Percentiles rank a stretch among this genome's conserved stretches.
phyloP scores from a whole-genome alignment of 2,329 filamentous ascomycete genomes.

The Pseudopyricularia javanii region DNA sequence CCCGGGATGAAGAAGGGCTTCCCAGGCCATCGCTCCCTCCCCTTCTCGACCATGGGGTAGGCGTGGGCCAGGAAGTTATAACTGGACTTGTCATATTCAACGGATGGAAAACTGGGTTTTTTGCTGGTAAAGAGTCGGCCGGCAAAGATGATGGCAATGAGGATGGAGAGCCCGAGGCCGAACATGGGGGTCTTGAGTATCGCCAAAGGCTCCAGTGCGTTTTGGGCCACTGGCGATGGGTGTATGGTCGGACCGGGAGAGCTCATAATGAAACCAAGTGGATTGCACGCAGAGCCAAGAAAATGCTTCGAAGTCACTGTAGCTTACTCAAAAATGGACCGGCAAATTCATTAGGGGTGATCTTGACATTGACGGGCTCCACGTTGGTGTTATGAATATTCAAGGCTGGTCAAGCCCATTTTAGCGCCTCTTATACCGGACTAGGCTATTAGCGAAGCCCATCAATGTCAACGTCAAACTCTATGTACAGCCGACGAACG shows the following conservation, averaged over 20 bases:
- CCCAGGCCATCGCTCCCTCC: not conserved
- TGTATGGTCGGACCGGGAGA: not conserved
- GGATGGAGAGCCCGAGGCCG: not conserved
- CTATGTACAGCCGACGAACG: too few relatives aligned
- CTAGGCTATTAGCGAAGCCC: too few relatives aligned
- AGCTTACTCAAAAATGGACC: too few relatives aligned
- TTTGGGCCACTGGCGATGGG: not conserved
- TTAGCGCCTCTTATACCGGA: too few relatives aligned
- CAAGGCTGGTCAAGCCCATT: too few relatives aligned
- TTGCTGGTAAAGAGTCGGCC: not conserved
- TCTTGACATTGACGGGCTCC: too few relatives aligned
- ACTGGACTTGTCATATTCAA: not conserved
- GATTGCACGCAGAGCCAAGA: not conserved
- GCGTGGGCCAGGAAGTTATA: not conserved
- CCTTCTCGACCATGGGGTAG: not conserved
- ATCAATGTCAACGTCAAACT: too few relatives aligned
- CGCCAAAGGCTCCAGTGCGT: not conserved
- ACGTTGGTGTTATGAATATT: too few relatives aligned
- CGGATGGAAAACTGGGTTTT: not conserved
- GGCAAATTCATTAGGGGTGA: too few relatives aligned
- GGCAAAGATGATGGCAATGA: not conserved
- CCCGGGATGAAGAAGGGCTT: slow-evolving; percentile 1
- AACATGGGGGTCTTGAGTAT: not conserved
- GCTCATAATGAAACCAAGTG: not conserved
- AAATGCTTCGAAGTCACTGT: not conserved